Conservation (phyloP, 2,329 filamentous ascomycete genomes). For the Phialemonium atrogriseum region DNA sequence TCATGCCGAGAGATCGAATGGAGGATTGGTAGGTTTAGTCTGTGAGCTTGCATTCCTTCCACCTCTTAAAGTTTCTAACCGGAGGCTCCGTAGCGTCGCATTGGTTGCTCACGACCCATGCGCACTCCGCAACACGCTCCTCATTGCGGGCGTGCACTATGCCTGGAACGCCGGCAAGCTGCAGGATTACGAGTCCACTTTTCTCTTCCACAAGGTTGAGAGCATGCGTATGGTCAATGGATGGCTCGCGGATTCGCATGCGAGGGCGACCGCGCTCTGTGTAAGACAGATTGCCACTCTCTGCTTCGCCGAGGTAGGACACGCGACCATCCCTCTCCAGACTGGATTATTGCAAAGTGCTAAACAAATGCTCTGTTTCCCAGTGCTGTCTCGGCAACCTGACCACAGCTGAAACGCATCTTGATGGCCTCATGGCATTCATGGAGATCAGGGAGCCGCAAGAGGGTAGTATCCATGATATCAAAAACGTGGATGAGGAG, state of each 20-base stretch:
- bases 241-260: slow-evolving; percentile 2
- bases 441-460: slow-evolving; percentile 1
- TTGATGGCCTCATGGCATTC: slow-evolving; percentile 1
- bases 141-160: slow-evolving; percentile 5
- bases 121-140: slow-evolving; percentile 4
- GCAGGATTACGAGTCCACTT: slow-evolving; percentile 4
- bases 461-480: not conserved
- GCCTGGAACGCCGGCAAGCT: slow-evolving; percentile 3
- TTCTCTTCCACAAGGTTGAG: slow-evolving; percentile 6
- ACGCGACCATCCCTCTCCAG: not conserved
- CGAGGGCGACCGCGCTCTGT: not conserved
- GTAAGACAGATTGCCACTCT: slow-evolving; percentile 4
- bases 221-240: slow-evolving; percentile 5
- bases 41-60: not conserved
- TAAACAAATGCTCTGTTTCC: not conserved
- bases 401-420: slow-evolving; percentile 1
- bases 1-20: no score
- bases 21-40: no score
- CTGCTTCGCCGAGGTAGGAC: slow-evolving; percentile 3
- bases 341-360: not conserved
- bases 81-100: not conserved
- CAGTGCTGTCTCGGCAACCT: slow-evolving; percentile 5
- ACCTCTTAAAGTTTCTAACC: no score
- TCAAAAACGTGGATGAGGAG: slow-evolving; percentile 1
- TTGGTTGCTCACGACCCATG: slow-evolving; percentile 1